These are phyloP conservation scores for Rhynchospora pubera DNA, from an alignment of 176 grass and related monocot genomes.

Conservation along the genomic window DNA sequence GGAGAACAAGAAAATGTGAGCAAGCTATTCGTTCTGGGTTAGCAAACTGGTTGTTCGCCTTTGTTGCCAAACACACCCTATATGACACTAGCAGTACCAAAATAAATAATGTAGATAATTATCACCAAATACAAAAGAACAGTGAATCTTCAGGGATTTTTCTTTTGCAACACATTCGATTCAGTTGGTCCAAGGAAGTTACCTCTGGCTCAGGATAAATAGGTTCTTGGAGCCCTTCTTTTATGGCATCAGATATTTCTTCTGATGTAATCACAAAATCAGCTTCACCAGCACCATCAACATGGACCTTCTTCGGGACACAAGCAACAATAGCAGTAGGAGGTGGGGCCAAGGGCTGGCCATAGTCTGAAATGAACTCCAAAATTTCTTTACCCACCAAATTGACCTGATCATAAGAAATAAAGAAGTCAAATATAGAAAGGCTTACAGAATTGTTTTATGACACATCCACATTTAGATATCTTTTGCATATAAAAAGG, in stretches of 20 bases:
- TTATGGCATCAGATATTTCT: slow-evolving; percentile 75
- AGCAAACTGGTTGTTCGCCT: too few species aligned
- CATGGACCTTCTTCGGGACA: slow-evolving; percentile 82
- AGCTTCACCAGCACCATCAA: slow-evolving; percentile 53
- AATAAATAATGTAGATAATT: neutral
- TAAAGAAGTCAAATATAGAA: neutral
- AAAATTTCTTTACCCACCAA: slow-evolving; percentile 69
- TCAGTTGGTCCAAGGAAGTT: slow-evolving; percentile 4
- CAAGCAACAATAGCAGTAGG: slow-evolving; percentile 97
- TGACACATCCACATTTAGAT: too few species aligned
- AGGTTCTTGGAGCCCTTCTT: slow-evolving; percentile 66
- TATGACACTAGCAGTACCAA: slow-evolving; percentile 8
- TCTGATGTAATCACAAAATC: slow-evolving; percentile 64
- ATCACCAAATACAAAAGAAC: neutral
- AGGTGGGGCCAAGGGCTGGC: slow-evolving; percentile 70
- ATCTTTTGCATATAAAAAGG: too few species aligned
- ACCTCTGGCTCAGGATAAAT: slow-evolving; percentile 97
- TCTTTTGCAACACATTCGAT: neutral
- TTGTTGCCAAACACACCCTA: neutral
- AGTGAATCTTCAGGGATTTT: neutral
- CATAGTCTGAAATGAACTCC: slow-evolving; percentile 89
- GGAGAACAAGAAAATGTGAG: too few species aligned
- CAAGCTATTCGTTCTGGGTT: too few species aligned
- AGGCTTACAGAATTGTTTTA: neutral
- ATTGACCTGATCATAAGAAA: slow-evolving; percentile 59